Evolutionary conservation across 164 flowering plant genomes (phyloP).

Genomic region (Sextonia rubra): DNA sequence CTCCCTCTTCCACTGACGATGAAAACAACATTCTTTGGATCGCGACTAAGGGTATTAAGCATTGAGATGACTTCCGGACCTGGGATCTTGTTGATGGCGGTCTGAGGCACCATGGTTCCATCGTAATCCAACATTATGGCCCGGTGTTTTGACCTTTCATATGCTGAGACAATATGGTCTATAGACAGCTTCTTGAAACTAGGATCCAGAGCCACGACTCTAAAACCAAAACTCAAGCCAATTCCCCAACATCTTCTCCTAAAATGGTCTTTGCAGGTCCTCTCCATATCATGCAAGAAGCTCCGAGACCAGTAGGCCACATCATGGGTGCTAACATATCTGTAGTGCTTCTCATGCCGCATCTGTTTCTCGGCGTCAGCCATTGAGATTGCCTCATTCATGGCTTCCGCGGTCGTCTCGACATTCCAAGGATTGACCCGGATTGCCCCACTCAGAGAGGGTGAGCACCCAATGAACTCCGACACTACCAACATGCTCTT

Average conservation of each 20-base stretch:
- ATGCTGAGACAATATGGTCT: slow-evolving; percentile 52
- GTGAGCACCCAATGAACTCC: slow-evolving; percentile 79
- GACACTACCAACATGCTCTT: slow-evolving; percentile 82
- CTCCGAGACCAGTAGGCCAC: slow-evolving; percentile 73
- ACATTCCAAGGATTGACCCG: slow-evolving; percentile 74
- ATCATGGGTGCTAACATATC: slow-evolving; percentile 71
- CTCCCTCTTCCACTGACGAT: slow-evolving; percentile 74
- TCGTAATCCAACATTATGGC: slow-evolving; percentile 70
- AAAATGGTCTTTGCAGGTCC: slow-evolving; percentile 61
- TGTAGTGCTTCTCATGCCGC: slow-evolving; percentile 74
- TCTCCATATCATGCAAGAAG: slow-evolving; percentile 71
- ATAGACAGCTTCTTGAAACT: slow-evolving; percentile 58
- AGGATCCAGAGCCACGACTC: slow-evolving; percentile 72
- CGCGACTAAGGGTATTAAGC: slow-evolving; percentile 46
- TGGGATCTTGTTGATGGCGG: slow-evolving; percentile 59
- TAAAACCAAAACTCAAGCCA: slow-evolving; percentile 65
- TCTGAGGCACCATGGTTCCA: slow-evolving; percentile 74
- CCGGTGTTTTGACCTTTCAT: slow-evolving; percentile 44
- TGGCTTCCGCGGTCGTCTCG: slow-evolving; percentile 65
- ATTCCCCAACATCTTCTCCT: slow-evolving; percentile 72
- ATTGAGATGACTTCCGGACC: slow-evolving; percentile 48
- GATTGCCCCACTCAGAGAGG: slow-evolving; percentile 77
- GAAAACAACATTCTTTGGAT: slow-evolving; percentile 50
- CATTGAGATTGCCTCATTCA: slow-evolving; percentile 64
- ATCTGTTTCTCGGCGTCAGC: slow-evolving; percentile 62